phyloP scores from a whole-genome alignment of 73 alveolate species.

The Paramecium sexaurelia region DNA sequence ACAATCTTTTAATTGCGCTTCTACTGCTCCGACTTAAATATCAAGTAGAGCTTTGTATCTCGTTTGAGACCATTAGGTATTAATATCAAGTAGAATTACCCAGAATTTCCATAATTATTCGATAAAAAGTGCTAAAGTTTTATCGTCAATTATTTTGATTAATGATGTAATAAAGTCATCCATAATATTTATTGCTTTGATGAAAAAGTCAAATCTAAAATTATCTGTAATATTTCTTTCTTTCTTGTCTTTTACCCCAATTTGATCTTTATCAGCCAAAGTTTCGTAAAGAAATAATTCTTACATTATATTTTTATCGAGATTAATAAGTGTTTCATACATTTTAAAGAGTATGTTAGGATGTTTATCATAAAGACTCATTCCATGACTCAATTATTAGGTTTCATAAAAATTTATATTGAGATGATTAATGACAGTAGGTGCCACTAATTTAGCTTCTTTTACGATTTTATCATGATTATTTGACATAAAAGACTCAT shows the following conservation, averaged over 20 bases:
- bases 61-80: conserved; percentile 13
- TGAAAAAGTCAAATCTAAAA: conserved; percentile 38
- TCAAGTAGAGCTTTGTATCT: background rate
- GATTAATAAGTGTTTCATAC: conserved; percentile 49
- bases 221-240: background rate
- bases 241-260: background rate
- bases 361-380: background rate
- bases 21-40: background rate
- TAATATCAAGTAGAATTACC: conserved; percentile 4
- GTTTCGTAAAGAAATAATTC: background rate
- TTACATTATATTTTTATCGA: conserved; percentile 30
- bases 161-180: conserved; percentile 13
- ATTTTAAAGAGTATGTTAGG: conserved; percentile 5
- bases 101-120: conserved; percentile 53
- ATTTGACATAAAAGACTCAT: conserved; percentile 5
- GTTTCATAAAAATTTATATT: conserved; percentile 1
- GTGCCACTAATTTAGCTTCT: background rate
- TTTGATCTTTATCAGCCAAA: background rate
- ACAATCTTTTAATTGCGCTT: background rate
- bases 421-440: conserved; percentile 23
- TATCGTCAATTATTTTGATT: background rate
- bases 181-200: background rate
- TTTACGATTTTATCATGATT: background rate
- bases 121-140: background rate
- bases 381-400: background rate